Conservation (phyloP, 176 grass and related monocot genomes). For the Avena sativa region DNA sequence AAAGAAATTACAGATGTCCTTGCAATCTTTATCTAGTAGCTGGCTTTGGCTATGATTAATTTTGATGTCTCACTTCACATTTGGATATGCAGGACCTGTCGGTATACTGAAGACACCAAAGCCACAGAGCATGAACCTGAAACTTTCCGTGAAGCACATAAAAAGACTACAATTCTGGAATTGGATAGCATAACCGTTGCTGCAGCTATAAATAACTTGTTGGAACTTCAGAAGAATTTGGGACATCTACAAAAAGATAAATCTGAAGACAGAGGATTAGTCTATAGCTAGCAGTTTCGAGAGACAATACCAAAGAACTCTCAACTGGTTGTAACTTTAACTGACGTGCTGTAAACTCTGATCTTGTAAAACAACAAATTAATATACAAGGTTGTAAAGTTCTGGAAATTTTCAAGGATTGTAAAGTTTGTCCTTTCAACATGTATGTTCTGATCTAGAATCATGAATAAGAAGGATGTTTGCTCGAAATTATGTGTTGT, state of each 20-base stretch:
- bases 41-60: background rate
- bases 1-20: background rate
- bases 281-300: too few species aligned
- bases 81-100: background rate
- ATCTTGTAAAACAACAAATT: background rate
- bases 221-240: too few species aligned
- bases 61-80: background rate
- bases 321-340: background rate
- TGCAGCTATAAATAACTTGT: background rate
- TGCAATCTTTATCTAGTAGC: background rate
- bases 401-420: background rate
- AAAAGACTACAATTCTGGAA: background rate
- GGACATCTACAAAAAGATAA: too few species aligned
- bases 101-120: background rate
- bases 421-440: background rate
- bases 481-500: background rate
- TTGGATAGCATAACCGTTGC: background rate
- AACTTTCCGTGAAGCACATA: background rate
- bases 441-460: background rate
- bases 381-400: background rate
- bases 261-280: too few species aligned
- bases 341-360: background rate
- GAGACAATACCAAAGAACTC: too few species aligned
- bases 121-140: background rate
- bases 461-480: background rate